These are phyloP conservation scores for Rhodosorus marinus DNA, from an alignment of 23 red algal species.

Conservation along the genomic window DNA sequence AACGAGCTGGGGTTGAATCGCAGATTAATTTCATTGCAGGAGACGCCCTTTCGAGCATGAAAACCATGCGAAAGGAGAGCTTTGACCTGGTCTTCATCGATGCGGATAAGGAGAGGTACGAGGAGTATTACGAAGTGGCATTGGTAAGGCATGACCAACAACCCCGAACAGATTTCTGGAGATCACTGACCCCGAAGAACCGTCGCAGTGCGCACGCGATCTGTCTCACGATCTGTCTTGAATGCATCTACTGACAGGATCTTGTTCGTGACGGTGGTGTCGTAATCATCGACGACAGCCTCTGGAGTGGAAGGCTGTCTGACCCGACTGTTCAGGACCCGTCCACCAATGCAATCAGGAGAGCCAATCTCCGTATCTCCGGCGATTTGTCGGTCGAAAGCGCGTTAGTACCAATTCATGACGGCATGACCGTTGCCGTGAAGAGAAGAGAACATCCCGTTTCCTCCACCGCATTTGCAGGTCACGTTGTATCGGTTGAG, in stretches of 20 bases:
- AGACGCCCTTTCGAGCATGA: neutral
- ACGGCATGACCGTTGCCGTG: neutral
- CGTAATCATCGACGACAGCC: neutral
- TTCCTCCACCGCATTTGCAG: neutral
- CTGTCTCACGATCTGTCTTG: too few species aligned
- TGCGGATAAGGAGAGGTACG: neutral
- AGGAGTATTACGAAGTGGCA: neutral
- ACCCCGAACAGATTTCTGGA: too few species aligned
- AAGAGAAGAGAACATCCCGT: neutral
- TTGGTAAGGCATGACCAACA: too few species aligned
- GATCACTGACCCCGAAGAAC: too few species aligned
- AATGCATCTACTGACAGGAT: too few species aligned
- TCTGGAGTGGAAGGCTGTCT: neutral
- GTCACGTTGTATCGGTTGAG: neutral
- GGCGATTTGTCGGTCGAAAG: neutral
- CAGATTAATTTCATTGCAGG: neutral
- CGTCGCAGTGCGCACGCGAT: too few species aligned
- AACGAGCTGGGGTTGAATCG: neutral
- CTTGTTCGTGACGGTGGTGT: neutral
- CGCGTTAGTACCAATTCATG: neutral
- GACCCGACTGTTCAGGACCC: neutral
- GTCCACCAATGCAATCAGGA: neutral
- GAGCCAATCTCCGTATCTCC: neutral
- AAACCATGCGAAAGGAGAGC: neutral
- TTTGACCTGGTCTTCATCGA: slow-evolving; percentile 1